These are phyloP conservation scores for Colletotrichum neosansevieriae DNA, from an alignment of 2,329 filamentous ascomycete species.

Conservation along the genomic window DNA sequence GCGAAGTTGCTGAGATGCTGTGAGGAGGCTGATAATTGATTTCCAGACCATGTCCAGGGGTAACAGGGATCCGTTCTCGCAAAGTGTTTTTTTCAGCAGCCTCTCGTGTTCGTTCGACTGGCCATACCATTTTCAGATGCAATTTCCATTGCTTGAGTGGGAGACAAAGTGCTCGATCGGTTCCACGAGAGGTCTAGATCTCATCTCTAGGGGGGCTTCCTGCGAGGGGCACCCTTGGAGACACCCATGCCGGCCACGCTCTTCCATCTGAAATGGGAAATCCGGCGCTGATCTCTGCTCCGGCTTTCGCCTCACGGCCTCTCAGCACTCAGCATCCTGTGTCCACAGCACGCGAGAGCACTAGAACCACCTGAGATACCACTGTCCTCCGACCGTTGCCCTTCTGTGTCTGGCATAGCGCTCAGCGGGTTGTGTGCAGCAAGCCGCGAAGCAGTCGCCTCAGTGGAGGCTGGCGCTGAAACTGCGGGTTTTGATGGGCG, in stretches of 20 bases:
- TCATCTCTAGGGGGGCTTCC: background rate
- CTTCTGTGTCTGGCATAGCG: background rate
- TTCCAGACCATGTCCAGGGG: slow-evolving; percentile 8
- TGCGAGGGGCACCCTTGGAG: slow-evolving; percentile 16
- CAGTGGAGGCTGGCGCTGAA: slow-evolving; percentile 28
- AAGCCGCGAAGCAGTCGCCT: background rate
- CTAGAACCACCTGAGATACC: background rate
- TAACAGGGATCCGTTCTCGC: slow-evolving; percentile 6
- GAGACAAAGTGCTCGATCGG: slow-evolving; percentile 19
- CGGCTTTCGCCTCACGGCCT: background rate
- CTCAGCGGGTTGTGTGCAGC: background rate
- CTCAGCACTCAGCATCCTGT: background rate
- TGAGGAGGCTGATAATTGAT: background rate
- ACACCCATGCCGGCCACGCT: background rate
- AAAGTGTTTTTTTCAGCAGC: slow-evolving; percentile 16
- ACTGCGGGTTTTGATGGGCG: slow-evolving; percentile 30
- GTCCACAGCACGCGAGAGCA: background rate
- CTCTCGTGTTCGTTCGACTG: slow-evolving; percentile 36
- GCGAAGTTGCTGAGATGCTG: background rate
- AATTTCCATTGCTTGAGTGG: slow-evolving; percentile 34
- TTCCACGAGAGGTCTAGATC: slow-evolving; percentile 32
- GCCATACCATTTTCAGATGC: slow-evolving; percentile 39
- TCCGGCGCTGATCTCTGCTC: slow-evolving; percentile 6
- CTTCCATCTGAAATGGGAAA: slow-evolving; percentile 33
- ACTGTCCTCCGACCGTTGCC: background rate